Evolutionary conservation across 768 basidiomycete genomes (phyloP), one percentile per base, ranked within the genome.

Genomic region (Collybia sordida): DNA sequence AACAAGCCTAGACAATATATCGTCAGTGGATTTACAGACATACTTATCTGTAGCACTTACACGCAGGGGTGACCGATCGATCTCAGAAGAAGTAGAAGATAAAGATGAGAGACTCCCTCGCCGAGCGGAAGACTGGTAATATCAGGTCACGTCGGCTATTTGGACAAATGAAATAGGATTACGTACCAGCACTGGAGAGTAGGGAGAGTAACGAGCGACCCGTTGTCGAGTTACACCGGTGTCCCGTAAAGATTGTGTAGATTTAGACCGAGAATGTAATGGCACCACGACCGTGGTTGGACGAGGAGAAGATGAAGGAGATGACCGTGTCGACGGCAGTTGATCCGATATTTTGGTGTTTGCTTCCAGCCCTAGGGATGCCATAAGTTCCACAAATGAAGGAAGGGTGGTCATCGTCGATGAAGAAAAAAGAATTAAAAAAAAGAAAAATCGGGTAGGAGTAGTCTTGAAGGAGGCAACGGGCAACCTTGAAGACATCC

Each of bases 371-470:
- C 88, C 90, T 58, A 93, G 75, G 52, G 90, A 81, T 54, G 82
- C 81, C 88, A 93, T 90, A 64, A 93, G 86, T 72, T 91, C 85
- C 51, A 90, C 83, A 66, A 93, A 93, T 49, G 90, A 91, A 62
- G 90, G 90, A 59, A 92, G 83, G 61, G 87, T 68, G 64, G 85
- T 73, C 85, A 86, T 89, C 60, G 63, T 60, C 45, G 52, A 55
- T 57, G 53, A 60, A 62, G 47, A 61, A 62, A 57, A 59, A 55
- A 58, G 61, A 56, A 60, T 60, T 59, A 64, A 66, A 63, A 67
- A 67, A 68, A 69, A 54, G 62, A 60, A 61, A 66, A 53, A 42
- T 50, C 62, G 54, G 37, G 54, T 53, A 50, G 53, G 52, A 47
- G 55, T 54, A 58, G 51, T 50, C 49, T 47, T 57, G 56, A 55